These are phyloP conservation scores for Neurospora tetraspora DNA, from an alignment of 495 filamentous ascomycete genomes.

Conservation along the genomic window DNA sequence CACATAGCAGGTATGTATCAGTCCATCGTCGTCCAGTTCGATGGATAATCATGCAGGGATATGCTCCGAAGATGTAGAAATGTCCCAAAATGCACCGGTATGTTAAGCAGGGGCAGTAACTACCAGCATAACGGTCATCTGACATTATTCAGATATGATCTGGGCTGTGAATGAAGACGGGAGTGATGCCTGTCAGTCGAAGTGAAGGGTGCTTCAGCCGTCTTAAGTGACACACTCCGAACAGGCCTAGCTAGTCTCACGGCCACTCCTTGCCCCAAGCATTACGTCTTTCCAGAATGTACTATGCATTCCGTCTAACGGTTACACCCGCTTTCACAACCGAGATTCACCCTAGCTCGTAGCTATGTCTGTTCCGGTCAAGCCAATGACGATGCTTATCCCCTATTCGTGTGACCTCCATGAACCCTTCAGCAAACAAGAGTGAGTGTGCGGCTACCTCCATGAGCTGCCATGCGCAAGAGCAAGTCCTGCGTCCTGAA, in stretches of 20 bases:
- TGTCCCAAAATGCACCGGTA: too few species aligned
- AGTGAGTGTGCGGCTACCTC: not conserved
- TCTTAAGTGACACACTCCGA: not conserved
- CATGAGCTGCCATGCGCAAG: not conserved
- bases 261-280: not conserved
- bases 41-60: too few species aligned
- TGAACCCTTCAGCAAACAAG: not conserved
- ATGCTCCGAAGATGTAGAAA: too few species aligned
- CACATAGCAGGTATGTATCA: too few species aligned
- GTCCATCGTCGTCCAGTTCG: too few species aligned
- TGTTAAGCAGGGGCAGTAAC: too few species aligned
- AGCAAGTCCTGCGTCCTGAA: not conserved
- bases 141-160: too few species aligned
- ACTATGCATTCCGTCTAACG: not conserved
- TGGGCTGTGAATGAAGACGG: not conserved
- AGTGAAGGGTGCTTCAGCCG: not conserved
- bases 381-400: not conserved
- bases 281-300: not conserved
- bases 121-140: too few species aligned
- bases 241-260: not conserved
- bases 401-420: not conserved
- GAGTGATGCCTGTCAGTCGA: not conserved
- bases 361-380: not conserved
- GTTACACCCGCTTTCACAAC: not conserved
- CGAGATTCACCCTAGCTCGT: not conserved